A percentile compares a stretch with the other conserved stretches of the same genome.
Conservation (phyloP, 345 rosid species). For the Leavenworthia alabamica region DNA sequence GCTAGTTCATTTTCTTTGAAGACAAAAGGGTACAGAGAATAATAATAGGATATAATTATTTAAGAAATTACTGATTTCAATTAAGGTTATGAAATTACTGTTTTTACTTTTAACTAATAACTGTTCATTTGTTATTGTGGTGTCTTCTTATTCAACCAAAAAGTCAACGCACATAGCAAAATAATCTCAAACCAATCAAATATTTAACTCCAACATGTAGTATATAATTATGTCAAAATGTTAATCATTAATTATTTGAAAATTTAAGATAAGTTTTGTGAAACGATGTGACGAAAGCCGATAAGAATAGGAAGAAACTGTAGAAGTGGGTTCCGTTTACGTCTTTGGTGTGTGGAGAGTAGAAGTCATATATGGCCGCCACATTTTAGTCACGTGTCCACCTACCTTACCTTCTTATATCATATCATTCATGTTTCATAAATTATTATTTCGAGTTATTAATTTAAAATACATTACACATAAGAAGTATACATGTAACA, state of each 20-base stretch:
- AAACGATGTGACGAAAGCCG: constrained; percentile 1
- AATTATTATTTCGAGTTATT: too few relatives aligned
- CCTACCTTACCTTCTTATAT: constrained; percentile 17
- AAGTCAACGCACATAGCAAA: too few relatives aligned
- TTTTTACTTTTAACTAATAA: too few relatives aligned
- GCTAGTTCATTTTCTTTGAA: too few relatives aligned
- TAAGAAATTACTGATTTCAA: too few relatives aligned
- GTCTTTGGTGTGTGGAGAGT: constrained; percentile 8
- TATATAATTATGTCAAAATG: not conserved
- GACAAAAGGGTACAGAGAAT: too few relatives aligned
- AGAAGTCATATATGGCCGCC: constrained; percentile 30
- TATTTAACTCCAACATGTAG: not conserved
- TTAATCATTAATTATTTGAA: not conserved
- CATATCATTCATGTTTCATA: not conserved
- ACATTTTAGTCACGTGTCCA: constrained; percentile 30
- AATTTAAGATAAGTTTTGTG: not conserved
- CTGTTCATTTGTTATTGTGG: too few relatives aligned
- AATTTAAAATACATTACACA: not conserved
- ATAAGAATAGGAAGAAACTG: constrained; percentile 4
- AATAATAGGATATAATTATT: too few relatives aligned
- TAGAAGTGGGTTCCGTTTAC: constrained; percentile 20
- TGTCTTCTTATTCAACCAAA: too few relatives aligned
- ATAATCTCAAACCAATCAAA: too few relatives aligned
- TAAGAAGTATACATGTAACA: not conserved
- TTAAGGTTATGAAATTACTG: too few relatives aligned